phyloP scores from a whole-genome alignment of 108 stramenopile genomes.

The Cyclotella baltica region DNA sequence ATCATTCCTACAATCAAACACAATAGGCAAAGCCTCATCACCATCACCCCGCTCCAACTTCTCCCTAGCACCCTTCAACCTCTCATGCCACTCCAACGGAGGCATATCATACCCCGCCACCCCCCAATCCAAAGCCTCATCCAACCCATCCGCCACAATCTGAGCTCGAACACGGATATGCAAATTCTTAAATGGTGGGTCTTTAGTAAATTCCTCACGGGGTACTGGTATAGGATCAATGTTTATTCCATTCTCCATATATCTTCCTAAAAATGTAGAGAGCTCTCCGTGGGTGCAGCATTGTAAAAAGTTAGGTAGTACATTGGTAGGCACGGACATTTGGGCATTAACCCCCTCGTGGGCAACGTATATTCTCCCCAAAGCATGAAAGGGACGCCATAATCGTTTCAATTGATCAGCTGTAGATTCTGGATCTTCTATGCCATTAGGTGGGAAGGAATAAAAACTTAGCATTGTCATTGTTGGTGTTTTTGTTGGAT shows the following conservation, averaged over 20 bases:
- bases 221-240: slow-evolving; percentile 80
- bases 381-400: slow-evolving; percentile 90
- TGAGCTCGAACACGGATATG: slow-evolving; percentile 91
- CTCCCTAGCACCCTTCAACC: slow-evolving; percentile 73
- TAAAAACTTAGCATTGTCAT: slow-evolving; percentile 94
- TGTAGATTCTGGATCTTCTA: slow-evolving; percentile 77
- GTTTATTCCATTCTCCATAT: slow-evolving; percentile 92
- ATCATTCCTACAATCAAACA: slow-evolving; percentile 87
- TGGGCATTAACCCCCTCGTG: slow-evolving; percentile 97
- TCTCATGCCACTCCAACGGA: slow-evolving; percentile 94
- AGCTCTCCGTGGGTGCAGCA: slow-evolving; percentile 38
- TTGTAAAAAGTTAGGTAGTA: slow-evolving; percentile 42
- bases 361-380: slow-evolving; percentile 95
- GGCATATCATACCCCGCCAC: slow-evolving; percentile 91
- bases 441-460: slow-evolving; percentile 75
- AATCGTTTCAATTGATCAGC: slow-evolving; percentile 57
- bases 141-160: slow-evolving; percentile 97
- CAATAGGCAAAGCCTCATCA: slow-evolving; percentile 54
- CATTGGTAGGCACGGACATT: slow-evolving; percentile 95
- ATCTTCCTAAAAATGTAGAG: slow-evolving; percentile 57
- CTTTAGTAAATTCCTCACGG: slow-evolving; percentile 67
- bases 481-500: slow-evolving; percentile 68
- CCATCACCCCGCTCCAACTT: slow-evolving; percentile 1
- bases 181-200: slow-evolving; percentile 88
- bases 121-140: slow-evolving; percentile 84